A percentile compares a stretch with the other conserved stretches of the same genome.
Conservation (phyloP, 1,284 basidiomycete species). For the Caloboletus inedulis region DNA sequence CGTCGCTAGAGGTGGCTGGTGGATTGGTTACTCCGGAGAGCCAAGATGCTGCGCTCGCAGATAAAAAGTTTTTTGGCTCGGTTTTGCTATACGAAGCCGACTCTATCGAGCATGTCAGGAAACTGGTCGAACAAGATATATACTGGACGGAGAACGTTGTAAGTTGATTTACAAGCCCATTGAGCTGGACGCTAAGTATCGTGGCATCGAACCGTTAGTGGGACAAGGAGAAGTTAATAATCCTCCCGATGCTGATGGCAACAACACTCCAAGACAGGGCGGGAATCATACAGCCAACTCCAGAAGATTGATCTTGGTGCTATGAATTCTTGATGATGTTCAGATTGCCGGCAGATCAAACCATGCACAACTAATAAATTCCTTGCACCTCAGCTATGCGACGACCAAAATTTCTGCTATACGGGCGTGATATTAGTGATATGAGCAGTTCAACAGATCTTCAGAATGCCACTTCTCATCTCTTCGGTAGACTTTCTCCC, state of each 20-base stretch:
- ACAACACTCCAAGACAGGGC: slow-evolving; percentile 32
- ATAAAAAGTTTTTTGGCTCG: slow-evolving; percentile 49
- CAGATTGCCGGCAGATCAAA: slow-evolving; percentile 4
- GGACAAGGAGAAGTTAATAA: slow-evolving; percentile 40
- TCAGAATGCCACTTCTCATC: not conserved
- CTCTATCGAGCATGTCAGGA: slow-evolving; percentile 46
- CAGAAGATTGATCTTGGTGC: slow-evolving; percentile 16
- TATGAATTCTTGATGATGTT: not conserved
- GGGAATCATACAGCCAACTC: slow-evolving; percentile 21
- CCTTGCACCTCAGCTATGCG: not conserved
- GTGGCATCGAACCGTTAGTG: slow-evolving; percentile 26
- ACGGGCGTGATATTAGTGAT: not conserved
- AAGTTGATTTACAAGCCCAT: slow-evolving; percentile 27
- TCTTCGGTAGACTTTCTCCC: slow-evolving; percentile 49
- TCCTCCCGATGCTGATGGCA: slow-evolving; percentile 42
- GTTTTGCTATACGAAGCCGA: slow-evolving; percentile 47
- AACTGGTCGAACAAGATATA: slow-evolving; percentile 48
- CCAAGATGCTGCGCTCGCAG: slow-evolving; percentile 30
- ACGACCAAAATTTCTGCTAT: not conserved
- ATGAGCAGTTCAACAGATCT: not conserved
- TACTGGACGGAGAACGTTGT: slow-evolving; percentile 57
- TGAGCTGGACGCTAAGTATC: slow-evolving; percentile 4
- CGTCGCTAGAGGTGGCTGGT: slow-evolving; percentile 43
- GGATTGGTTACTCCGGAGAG: slow-evolving; percentile 45
- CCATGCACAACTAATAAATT: not conserved